Evolutionary conservation across 1,139 yeast species (phyloP), one percentile per base, ranked within the genome.

Genomic region (Fermentozyma sake): DNA sequence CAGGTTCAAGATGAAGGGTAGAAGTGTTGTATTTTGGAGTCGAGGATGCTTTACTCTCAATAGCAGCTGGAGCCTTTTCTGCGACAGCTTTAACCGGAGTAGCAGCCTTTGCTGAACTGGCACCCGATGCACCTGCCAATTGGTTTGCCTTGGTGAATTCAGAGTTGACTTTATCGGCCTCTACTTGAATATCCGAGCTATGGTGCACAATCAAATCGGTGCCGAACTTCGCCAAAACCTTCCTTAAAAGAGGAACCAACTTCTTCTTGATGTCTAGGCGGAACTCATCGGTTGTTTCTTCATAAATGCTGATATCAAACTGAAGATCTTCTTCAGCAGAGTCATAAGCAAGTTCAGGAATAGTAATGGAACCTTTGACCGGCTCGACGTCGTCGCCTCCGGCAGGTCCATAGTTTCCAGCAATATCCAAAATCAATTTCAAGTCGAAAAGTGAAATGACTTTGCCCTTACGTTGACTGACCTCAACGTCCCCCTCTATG

Each of bases 271-370:
- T 64, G 26, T 76, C 49, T 3, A 58, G 47, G 41, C 73, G 63
- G 31, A 72, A 65, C 3, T 72, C 70, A 31, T 69, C 76, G 35
- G 73, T 70, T 35, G 68, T 61, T 46, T 79, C 83, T 41, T 80
- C 73, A 50, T 78, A 76, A 20, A 84, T 65, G 16, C 79, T 68
- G 33, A 86, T 69, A 29, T 79, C 81, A 51, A 91, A 91, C 50
- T 84, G 95, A 46, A 80, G 80, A 41, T 87, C 96, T 38, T 80
- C 89, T 18, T 62, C 70, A 29, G 81, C 91, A 11, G 95, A 76
- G 55, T 91, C 98, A 53, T 89, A 91, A n/a, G 96, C 93, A 38
- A 93, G 73, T 53, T 93, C 98, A 3, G 98, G 99, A 25, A 91
- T 59, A 4, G 77, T 72, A 35, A 91, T 79, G 11, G 81, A 68